A percentile compares a stretch with the other conserved stretches of the same genome.
Evolutionary conservation across 805 yeast species (phyloP).

Genomic region (Ogataea nonfermentans): DNA sequence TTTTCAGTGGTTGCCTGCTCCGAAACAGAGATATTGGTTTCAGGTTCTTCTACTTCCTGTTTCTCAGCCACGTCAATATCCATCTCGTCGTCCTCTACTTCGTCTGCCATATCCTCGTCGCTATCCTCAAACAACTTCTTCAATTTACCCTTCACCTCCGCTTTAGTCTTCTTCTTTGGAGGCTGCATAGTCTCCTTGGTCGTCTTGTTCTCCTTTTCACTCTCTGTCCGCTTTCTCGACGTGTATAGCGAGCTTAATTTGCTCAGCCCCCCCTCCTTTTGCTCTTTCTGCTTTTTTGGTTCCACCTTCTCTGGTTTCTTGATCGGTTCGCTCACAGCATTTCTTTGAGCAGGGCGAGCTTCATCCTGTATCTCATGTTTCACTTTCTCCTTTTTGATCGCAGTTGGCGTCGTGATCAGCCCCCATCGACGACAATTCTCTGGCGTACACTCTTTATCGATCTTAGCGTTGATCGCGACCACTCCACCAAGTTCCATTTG

Average conservation of each 20-base stretch:
- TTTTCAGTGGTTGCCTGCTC: no score
- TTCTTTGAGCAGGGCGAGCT: constrained; percentile 20
- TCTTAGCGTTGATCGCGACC: constrained; percentile 17
- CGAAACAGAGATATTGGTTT: no score
- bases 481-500: constrained; percentile 21
- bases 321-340: constrained; percentile 19
- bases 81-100: constrained; percentile 2
- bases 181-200: constrained; percentile 12
- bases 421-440: constrained; percentile 28
- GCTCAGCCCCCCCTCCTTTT: constrained; percentile 3
- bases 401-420: constrained; percentile 21
- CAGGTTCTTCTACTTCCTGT: not conserved
- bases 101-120: constrained; percentile 10
- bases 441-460: constrained; percentile 13
- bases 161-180: constrained; percentile 21
- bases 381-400: constrained; percentile 6
- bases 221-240: constrained; percentile 9
- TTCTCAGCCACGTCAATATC: constrained; percentile 2
- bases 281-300: constrained; percentile 5
- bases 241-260: constrained; percentile 12
- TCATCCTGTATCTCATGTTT: not conserved
- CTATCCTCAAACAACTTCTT: constrained; percentile 28
- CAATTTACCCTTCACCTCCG: constrained; percentile 16
- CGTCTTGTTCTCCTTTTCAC: not conserved
- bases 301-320: constrained; percentile 3